These are phyloP conservation scores for Aspergillus sp. DNA, from an alignment of 2,329 filamentous ascomycete species.

Conservation along the genomic window DNA sequence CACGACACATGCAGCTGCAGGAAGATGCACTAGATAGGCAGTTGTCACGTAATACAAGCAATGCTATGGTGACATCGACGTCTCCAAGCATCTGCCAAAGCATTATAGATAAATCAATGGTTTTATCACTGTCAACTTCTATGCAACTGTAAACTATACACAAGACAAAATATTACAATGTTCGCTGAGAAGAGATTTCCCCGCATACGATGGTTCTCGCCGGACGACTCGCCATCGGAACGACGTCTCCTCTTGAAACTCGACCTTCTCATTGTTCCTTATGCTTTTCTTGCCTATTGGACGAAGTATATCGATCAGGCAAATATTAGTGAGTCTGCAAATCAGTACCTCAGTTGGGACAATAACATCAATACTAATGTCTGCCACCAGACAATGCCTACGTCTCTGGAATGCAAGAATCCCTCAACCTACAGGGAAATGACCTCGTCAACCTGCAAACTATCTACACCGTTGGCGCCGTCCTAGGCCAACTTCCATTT, in stretches of 20 bases:
- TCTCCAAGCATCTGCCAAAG: too few relatives aligned
- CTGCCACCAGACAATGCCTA: slow-evolving; percentile 54
- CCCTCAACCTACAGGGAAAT: slow-evolving; percentile 55
- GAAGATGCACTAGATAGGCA: too few relatives aligned
- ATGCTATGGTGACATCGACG: too few relatives aligned
- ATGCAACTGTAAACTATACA: background rate
- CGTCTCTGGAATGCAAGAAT: slow-evolving; percentile 57
- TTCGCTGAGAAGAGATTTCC: background rate
- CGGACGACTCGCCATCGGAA: too few relatives aligned
- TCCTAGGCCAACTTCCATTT: slow-evolving; percentile 56
- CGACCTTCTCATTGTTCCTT: slow-evolving; percentile 58
- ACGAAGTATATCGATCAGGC: slow-evolving; percentile 59
- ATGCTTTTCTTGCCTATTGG: slow-evolving; percentile 59
- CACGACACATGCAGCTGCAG: too few relatives aligned
- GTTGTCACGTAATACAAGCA: too few relatives aligned
- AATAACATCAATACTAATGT: background rate
- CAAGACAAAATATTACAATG: background rate
- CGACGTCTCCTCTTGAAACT: slow-evolving; percentile 49
- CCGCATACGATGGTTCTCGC: too few relatives aligned
- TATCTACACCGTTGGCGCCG: slow-evolving; percentile 55
- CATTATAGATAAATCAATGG: too few relatives aligned
- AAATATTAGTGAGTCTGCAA: slow-evolving; percentile 51
- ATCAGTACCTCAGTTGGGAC: background rate
- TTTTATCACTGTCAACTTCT: too few relatives aligned
- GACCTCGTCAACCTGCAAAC: slow-evolving; percentile 59